Conservation (phyloP, 202 grass and related monocot species). For the Zoysia matrella region DNA sequence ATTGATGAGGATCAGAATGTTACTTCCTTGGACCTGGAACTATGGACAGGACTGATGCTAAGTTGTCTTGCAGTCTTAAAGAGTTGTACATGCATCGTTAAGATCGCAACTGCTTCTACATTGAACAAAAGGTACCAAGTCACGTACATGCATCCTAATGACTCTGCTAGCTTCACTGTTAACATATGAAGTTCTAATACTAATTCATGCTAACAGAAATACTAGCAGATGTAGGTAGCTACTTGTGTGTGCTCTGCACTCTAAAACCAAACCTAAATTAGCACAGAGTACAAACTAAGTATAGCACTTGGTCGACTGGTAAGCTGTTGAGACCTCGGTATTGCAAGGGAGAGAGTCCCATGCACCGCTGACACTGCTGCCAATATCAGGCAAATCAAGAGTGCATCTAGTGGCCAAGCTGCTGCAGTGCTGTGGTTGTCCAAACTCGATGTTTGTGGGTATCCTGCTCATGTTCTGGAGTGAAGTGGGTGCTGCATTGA, state of each 20-base stretch:
- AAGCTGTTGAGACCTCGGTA: too few relatives aligned
- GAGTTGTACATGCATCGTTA: constrained; percentile 19
- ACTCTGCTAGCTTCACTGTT: constrained; percentile 68
- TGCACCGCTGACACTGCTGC: constrained; percentile 14
- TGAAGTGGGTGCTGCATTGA: constrained; percentile 54
- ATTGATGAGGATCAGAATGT: not conserved
- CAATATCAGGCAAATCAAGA: constrained; percentile 39
- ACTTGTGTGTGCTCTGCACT: constrained; percentile 23
- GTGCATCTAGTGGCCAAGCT: constrained; percentile 33
- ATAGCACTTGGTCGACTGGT: too few relatives aligned
- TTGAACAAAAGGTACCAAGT: constrained; percentile 33
- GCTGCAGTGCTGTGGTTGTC: constrained; percentile 48
- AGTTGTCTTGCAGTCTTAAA: constrained; percentile 20
- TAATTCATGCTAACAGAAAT: constrained; percentile 63
- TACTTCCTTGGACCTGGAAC: constrained; percentile 16
- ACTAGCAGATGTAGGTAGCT: constrained; percentile 55
- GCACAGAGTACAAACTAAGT: too few relatives aligned
- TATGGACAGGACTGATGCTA: constrained; percentile 36
- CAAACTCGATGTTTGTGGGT: constrained; percentile 70
- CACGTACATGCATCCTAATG: constrained; percentile 31
- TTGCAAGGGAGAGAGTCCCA: too few relatives aligned
- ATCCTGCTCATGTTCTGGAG: constrained; percentile 42
- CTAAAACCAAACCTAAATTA: too few relatives aligned
- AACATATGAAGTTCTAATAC: constrained; percentile 50
- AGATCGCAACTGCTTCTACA: constrained; percentile 12